phyloP scores from a whole-genome alignment of 495 filamentous ascomycete genomes.

The Penicillium bovifimosum region DNA sequence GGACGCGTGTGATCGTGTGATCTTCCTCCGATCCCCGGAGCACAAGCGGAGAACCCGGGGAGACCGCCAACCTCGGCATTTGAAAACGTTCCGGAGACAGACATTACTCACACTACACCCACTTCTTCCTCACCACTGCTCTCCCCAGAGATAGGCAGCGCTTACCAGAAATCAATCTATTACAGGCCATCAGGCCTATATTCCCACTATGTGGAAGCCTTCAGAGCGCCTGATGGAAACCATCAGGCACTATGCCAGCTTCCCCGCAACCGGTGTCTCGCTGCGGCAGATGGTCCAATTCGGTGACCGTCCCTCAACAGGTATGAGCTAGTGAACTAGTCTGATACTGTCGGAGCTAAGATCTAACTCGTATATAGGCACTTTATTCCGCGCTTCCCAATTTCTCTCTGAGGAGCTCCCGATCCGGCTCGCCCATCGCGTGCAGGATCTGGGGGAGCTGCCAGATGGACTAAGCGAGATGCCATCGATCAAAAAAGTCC shows the following conservation, averaged over 20 bases:
- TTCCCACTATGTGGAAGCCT: slow-evolving; percentile 74
- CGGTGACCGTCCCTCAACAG: slow-evolving; percentile 81
- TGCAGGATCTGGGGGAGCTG: slow-evolving; percentile 83
- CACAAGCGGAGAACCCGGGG: slow-evolving; percentile 13
- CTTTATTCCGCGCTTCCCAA: slow-evolving; percentile 93
- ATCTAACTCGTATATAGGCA: slow-evolving; percentile 51
- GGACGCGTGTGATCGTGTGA: slow-evolving; percentile 5
- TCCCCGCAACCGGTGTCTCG: slow-evolving; percentile 94
- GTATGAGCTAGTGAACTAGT: slow-evolving; percentile 44
- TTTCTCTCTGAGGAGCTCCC: slow-evolving; percentile 98
- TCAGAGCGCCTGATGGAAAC: slow-evolving; percentile 90
- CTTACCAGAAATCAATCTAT: neutral
- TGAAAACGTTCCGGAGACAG: slow-evolving; percentile 9
- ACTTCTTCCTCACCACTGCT: slow-evolving; percentile 11
- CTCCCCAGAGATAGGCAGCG: neutral
- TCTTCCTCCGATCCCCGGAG: slow-evolving; percentile 22
- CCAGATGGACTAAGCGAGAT: slow-evolving; percentile 98
- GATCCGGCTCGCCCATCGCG: slow-evolving; percentile 91
- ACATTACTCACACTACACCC: slow-evolving; percentile 4
- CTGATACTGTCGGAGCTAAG: neutral
- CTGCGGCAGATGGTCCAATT: slow-evolving; percentile 99
- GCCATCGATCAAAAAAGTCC: slow-evolving; percentile 91
- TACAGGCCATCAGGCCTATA: slow-evolving; percentile 30
- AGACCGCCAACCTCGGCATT: slow-evolving; percentile 24
- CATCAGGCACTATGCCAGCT: slow-evolving; percentile 97